phyloP scores from a whole-genome alignment of 192 early-diverging fungal genomes.

The Linnemannia zychae region DNA sequence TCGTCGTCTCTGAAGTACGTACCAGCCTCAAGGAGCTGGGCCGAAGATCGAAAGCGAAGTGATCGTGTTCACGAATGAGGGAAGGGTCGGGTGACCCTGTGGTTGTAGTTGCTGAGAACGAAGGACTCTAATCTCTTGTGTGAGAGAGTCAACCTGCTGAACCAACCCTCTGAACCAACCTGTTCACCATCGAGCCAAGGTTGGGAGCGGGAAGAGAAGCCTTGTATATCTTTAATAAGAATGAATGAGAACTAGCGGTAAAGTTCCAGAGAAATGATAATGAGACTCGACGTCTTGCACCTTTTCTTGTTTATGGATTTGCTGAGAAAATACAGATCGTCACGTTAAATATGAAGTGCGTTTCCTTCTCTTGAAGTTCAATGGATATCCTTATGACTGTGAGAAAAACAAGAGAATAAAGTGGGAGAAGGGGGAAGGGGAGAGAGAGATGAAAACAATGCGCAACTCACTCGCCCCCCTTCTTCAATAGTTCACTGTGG shows the following conservation, averaged over 20 bases:
- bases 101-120: background rate
- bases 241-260: slow-evolving; percentile 13
- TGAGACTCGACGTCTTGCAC: background rate
- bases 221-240: background rate
- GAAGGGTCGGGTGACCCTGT: background rate
- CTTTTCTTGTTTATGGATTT: background rate
- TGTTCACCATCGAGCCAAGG: slow-evolving; percentile 7
- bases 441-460: too few relatives aligned
- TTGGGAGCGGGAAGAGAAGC: slow-evolving; percentile 1
- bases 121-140: background rate
- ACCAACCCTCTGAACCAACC: too few relatives aligned
- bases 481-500: too few relatives aligned
- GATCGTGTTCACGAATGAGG: too few relatives aligned
- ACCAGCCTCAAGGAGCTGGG: too few relatives aligned
- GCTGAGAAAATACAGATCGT: slow-evolving; percentile 6
- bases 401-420: too few relatives aligned
- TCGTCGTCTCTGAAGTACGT: too few relatives aligned
- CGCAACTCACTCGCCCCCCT: too few relatives aligned
- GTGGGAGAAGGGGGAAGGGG: too few relatives aligned
- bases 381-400: too few relatives aligned
- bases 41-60: too few relatives aligned
- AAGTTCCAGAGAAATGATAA: slow-evolving; percentile 18
- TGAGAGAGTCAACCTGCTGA: slow-evolving; percentile 8
- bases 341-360: slow-evolving; percentile 10
- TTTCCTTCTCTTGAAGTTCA: slow-evolving; percentile 15